Evolutionary conservation across 345 rosid species (phyloP).

Genomic region (Psidium guajava): DNA sequence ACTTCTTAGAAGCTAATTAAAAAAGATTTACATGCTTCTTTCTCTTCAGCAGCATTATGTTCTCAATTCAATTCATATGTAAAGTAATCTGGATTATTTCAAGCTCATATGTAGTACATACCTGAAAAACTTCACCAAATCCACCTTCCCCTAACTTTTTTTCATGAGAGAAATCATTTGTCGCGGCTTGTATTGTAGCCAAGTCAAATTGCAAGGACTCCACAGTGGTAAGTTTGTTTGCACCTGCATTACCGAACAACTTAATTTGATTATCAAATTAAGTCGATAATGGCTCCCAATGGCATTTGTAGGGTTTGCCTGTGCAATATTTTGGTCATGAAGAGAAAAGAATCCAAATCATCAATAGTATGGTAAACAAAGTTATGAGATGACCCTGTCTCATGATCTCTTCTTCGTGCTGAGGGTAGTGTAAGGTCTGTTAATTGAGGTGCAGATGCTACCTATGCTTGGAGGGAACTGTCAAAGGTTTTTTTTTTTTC

Average conservation of each 20-base stretch:
- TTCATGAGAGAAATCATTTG: conserved; percentile 31
- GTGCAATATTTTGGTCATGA: not conserved
- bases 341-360: not conserved
- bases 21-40: too few species aligned
- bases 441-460: not conserved
- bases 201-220: conserved; percentile 38
- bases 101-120: not conserved
- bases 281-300: not conserved
- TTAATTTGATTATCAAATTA: not conserved
- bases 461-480: not conserved
- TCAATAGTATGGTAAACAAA: not conserved
- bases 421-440: not conserved
- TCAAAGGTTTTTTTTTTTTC: too few species aligned
- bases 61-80: too few species aligned
- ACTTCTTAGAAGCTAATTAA: too few species aligned
- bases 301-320: not conserved
- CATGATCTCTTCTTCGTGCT: not conserved
- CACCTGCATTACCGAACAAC: conserved; percentile 7
- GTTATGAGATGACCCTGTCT: not conserved
- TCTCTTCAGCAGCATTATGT: too few species aligned
- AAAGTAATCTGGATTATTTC: too few species aligned
- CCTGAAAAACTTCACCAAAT: conserved; percentile 61
- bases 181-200: conserved; percentile 24
- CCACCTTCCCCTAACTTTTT: conserved; percentile 70
- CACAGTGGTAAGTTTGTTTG: conserved; percentile 9